A percentile compares a stretch with the other conserved stretches of the same genome.
phyloP scores from a whole-genome alignment of 345 rosid genomes.

The Stellera chamaejasme region DNA sequence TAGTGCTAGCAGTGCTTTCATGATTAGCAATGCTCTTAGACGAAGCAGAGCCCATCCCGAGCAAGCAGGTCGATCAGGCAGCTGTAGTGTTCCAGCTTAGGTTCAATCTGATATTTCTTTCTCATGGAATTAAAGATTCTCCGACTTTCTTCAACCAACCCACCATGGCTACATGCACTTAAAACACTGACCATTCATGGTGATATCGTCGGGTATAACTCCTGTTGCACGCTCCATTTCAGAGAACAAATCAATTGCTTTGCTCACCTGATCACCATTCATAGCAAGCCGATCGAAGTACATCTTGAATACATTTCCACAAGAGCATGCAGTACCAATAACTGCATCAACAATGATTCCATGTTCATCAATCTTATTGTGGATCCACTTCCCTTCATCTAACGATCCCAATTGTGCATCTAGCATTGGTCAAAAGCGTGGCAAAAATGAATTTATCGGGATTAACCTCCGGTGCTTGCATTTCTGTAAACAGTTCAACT shows the following conservation, averaged over 20 bases:
- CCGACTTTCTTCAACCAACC: conserved; percentile 64
- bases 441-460: conserved; percentile 61
- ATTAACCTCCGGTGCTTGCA: conserved; percentile 42
- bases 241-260: conserved; percentile 45
- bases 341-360: conserved; percentile 41
- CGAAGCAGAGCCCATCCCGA: too few relatives aligned
- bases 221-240: conserved; percentile 45
- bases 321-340: conserved; percentile 67
- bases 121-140: too few relatives aligned
- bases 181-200: conserved; percentile 63
- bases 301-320: conserved; percentile 78
- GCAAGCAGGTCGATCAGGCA: too few relatives aligned
- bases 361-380: conserved; percentile 44
- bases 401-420: conserved; percentile 67
- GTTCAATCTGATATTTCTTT: too few relatives aligned
- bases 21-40: too few relatives aligned
- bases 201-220: conserved; percentile 48
- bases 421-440: conserved; percentile 66
- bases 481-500: conserved; percentile 37
- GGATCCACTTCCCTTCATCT: conserved; percentile 84
- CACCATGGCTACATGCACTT: conserved; percentile 83
- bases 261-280: conserved; percentile 50
- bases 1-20: too few relatives aligned
- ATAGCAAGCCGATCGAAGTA: conserved; percentile 62
- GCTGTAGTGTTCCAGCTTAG: too few relatives aligned